Evolutionary conservation across 176 grass and related monocot genomes (phyloP), one percentile per base, ranked within the genome.

Genomic region (Stipa capillata): DNA sequence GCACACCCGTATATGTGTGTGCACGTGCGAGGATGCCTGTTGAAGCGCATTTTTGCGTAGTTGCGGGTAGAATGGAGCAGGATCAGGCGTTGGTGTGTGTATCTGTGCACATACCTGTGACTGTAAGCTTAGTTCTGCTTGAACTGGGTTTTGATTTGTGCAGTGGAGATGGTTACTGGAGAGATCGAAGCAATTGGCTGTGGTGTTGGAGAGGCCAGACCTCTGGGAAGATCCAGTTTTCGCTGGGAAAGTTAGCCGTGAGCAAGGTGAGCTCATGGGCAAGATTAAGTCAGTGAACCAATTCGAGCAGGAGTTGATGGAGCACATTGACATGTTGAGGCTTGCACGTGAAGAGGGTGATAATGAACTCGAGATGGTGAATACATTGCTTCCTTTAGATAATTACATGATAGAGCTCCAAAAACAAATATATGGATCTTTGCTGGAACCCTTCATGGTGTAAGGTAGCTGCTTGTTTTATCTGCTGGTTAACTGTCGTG

Each of bases 301-400:
- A 63, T 97, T 91, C 53, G 94, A 94, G 65, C 89, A 90, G 45
- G 77, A 98, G 59, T 69, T 94, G 33, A 80, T 98, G 75, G 95
- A 98, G 79, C 89, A 98, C 73, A 92, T 98, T 27, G 95, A 94
- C 45, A 86, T 98, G 85, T 73, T 98, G 73, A 89, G 90, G 78
- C 90, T 98, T 85, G 90, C 95, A 74, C 92, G 90, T 55, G 95
- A 98, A 71, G 95, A 98, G 70, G 88, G 85, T 42, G 95, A 92
- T 82, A 84, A 90, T 80, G 95, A 93, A 80, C 89, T 94, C 32
- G 95, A 98, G 79, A 69, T 2, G 87, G 95, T 98, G 73, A 48
- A 78, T 56, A 75, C 27, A 70, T 7, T 70, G 4, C 14, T 69
- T 62, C 18, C 36, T 67, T 54, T 25, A 27, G 35, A 58, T 56